Base-by-base conservation (phyloP, 2,329 filamentous ascomycete genomes). In the Eutypa lata region DNA sequence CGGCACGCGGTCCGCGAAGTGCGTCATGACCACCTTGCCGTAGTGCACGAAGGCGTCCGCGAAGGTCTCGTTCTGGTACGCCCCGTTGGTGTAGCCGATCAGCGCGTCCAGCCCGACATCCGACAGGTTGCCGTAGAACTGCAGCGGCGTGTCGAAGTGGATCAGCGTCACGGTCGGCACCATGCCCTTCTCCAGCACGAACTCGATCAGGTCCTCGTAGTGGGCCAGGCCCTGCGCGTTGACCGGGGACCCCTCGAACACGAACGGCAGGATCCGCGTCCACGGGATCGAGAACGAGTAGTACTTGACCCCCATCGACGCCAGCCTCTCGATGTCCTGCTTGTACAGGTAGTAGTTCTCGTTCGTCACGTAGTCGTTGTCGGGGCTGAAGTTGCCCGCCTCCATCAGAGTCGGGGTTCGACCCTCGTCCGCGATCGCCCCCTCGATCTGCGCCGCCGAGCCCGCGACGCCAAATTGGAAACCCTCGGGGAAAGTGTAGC, bases 281-380 rank as follows among this genome's bases (percentile, higher is more conserved):
- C 79, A 82, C 0, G 76, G 66, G 50, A 82, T 78, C 3, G 74
- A 77, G 55, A 81, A 81, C 2, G 76, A 75, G 61, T 79, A 81
- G 47, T 79, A 75, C 44, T 72, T 72, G 8, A 79, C 71, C 0
- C 79, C 79, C 64, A 82, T 72, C 2, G 75, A 70, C 1, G 78
- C 78, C 8, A 82, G 68, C 0, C 78, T 72, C 53, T 76, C 77
- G 43, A 82, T 80, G 42, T 82, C 77, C 64, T 81, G 79, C 62
- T 81, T 81, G 59, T 81, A 82, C 7, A 79, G 64, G 54, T 79
- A 82, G 60, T 81, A 82, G 51, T 80, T 73, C 64, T 79, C 76
- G 42, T 75, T 78, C 2, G 74, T 74, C 35, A 71, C 66, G 50
- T 73, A 53, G 26, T 64, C 53, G 43, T 72, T 69, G 3, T 2